phyloP scores from a whole-genome alignment of 179 eudicot species.

The Beta lomatogona region DNA sequence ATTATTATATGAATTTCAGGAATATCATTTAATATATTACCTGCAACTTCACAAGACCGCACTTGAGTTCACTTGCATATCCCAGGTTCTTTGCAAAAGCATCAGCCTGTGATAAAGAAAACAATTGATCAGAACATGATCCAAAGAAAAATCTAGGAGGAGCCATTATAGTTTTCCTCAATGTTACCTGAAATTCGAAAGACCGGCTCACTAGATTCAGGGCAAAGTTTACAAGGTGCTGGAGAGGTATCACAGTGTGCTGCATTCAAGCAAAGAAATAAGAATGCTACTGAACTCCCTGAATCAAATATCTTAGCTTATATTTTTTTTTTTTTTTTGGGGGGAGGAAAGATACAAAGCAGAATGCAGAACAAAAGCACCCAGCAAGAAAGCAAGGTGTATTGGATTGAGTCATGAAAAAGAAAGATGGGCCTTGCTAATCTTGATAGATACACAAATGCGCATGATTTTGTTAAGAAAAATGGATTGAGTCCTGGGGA shows the following conservation, averaged over 20 bases:
- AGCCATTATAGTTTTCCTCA: not conserved
- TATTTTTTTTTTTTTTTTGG: too few species aligned
- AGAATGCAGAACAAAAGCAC: not conserved
- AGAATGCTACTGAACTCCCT: conserved; percentile 1
- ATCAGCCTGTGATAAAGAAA: conserved; percentile 63
- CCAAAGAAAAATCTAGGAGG: not conserved
- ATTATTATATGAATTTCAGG: not conserved
- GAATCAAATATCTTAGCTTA: not conserved
- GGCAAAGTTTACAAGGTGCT: conserved; percentile 84
- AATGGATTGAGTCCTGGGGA: too few species aligned
- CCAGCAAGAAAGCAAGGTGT: not conserved
- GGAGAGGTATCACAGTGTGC: conserved; percentile 97
- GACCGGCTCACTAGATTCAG: conserved; percentile 93
- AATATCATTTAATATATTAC: conserved; percentile 31
- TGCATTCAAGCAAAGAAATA: conserved; percentile 34
- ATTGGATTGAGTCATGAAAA: not conserved
- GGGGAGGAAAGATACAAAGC: not conserved
- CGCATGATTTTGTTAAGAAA: not conserved
- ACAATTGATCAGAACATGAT: conserved; percentile 17
- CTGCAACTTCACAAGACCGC: conserved; percentile 96
- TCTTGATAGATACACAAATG: not conserved
- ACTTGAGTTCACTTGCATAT: conserved; percentile 71
- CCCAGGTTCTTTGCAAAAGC: conserved; percentile 96
- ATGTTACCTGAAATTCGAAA: conserved; percentile 89
- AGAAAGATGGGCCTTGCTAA: not conserved